Evolutionary conservation across 1,284 basidiomycete species (phyloP).

Genomic region (Ustilago cynodontis): DNA sequence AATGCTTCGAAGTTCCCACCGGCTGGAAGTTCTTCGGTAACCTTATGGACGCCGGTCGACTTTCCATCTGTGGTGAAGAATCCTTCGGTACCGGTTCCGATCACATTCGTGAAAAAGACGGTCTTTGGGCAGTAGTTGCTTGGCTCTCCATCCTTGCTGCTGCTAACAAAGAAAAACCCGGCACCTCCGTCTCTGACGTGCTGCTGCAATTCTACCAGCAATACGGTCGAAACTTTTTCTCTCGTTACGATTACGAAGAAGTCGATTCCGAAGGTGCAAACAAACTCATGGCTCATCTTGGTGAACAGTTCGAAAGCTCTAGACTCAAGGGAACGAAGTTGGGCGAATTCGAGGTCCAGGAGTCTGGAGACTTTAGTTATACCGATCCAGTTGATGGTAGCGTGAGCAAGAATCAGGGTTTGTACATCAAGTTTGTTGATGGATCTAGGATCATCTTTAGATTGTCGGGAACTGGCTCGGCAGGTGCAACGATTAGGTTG

Average conservation of each 20-base stretch:
- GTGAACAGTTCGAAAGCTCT: conserved; percentile 79
- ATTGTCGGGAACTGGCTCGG: conserved; percentile 92
- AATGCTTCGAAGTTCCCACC: conserved; percentile 96
- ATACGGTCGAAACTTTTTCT: conserved; percentile 98
- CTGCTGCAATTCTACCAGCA: conserved; percentile 86
- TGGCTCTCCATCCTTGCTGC: conserved; percentile 97
- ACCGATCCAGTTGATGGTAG: conserved; percentile 96
- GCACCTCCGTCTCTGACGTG: conserved; percentile 65
- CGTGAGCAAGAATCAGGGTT: conserved; percentile 93
- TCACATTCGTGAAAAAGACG: conserved; percentile 99
- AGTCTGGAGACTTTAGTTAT: conserved; percentile 90
- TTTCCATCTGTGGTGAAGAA: conserved; percentile 98
- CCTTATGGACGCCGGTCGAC: conserved; percentile 96
- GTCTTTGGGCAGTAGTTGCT: conserved; percentile 95
- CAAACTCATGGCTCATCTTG: conserved; percentile 83
- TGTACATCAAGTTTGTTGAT: conserved; percentile 90
- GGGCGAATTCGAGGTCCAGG: conserved; percentile 82
- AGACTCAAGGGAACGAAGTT: conserved; percentile 68
- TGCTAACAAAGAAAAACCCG: conserved; percentile 79
- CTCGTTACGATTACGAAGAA: conserved; percentile 97
- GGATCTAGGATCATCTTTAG: conserved; percentile 95
- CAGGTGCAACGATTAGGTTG: conserved; percentile 82
- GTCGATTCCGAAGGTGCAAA: conserved; percentile 90
- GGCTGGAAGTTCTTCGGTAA: conserved; percentile 99
- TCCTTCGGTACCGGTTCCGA: conserved; percentile 99